A percentile compares a stretch with the other conserved stretches of the same genome.
These are phyloP conservation scores for Akanthomyces muscarius DNA, from an alignment of 2,329 filamentous ascomycete genomes.

Conservation along the genomic window DNA sequence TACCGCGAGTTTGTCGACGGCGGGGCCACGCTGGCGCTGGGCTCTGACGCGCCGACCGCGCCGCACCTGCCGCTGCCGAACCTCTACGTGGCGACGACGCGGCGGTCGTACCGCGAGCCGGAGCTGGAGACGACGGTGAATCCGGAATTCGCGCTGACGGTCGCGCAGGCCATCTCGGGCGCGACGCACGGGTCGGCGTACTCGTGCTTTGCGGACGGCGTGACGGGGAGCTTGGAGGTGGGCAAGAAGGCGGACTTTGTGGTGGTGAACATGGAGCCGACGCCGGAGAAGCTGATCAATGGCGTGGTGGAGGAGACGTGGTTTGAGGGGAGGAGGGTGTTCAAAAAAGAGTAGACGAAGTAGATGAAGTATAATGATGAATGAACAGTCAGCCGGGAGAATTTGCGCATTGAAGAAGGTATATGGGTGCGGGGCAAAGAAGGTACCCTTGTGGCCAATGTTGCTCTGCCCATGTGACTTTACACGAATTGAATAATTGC, in stretches of 20 bases:
- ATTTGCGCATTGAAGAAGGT: no score
- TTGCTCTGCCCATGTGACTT: no score
- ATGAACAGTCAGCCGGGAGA: no score
- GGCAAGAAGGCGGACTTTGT: slow-evolving; percentile 58
- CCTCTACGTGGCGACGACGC: slow-evolving; percentile 52
- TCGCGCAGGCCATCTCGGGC: slow-evolving; percentile 51
- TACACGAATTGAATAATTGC: no score
- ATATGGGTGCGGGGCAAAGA: no score
- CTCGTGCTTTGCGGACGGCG: slow-evolving; percentile 53
- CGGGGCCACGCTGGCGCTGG: slow-evolving; percentile 49
- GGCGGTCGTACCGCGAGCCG: slow-evolving; percentile 50
- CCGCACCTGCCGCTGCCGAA: slow-evolving; percentile 48
- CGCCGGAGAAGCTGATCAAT: slow-evolving; percentile 41
- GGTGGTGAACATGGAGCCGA: slow-evolving; percentile 46
- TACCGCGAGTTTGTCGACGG: slow-evolving; percentile 53
- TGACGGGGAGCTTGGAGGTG: slow-evolving; percentile 48
- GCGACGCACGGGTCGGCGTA: slow-evolving; percentile 54
- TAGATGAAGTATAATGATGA: neutral
- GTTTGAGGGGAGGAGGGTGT: slow-evolving; percentile 46
- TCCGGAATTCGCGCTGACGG: slow-evolving; percentile 47
- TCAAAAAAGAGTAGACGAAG: neutral
- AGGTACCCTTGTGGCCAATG: no score
- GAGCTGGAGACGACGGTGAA: slow-evolving; percentile 43
- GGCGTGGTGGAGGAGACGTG: slow-evolving; percentile 50
- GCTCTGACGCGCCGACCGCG: slow-evolving; percentile 53